Evolutionary conservation across 768 basidiomycete genomes (phyloP).

Genomic region (Symmetrospora coprosmae): DNA sequence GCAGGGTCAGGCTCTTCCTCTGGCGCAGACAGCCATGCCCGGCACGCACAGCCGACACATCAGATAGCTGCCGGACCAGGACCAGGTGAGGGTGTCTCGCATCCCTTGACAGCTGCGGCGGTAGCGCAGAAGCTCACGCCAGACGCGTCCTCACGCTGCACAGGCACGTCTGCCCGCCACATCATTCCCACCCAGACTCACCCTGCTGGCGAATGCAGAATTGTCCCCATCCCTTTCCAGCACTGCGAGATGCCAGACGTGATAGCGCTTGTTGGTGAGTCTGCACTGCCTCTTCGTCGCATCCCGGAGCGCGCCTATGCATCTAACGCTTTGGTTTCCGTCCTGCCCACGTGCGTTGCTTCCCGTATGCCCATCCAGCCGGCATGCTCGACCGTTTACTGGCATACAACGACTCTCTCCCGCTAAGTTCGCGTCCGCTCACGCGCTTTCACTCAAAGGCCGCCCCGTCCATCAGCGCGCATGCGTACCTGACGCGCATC

Average conservation of each 20-base stretch:
- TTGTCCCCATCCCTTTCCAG: slow-evolving; percentile 65
- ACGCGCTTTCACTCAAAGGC: slow-evolving; percentile 94
- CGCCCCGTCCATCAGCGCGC: slow-evolving; percentile 67
- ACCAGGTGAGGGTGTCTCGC: too few species aligned
- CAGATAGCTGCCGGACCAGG: too few species aligned
- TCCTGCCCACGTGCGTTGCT: slow-evolving; percentile 26
- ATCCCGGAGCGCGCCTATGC: background rate
- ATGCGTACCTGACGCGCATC: slow-evolving; percentile 88
- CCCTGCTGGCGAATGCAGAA: slow-evolving; percentile 28
- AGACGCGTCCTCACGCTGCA: too few species aligned
- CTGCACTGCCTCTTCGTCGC: background rate
- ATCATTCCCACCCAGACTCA: too few species aligned
- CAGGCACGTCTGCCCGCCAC: too few species aligned
- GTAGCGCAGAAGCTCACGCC: too few species aligned
- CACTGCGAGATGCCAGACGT: slow-evolving; percentile 67
- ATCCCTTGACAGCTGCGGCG: too few species aligned
- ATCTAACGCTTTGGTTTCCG: slow-evolving; percentile 20
- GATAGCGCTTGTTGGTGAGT: slow-evolving; percentile 71
- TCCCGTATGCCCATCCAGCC: too few species aligned
- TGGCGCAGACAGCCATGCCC: too few species aligned
- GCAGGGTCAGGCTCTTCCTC: too few species aligned
- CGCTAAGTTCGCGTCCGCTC: slow-evolving; percentile 71
- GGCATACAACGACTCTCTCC: slow-evolving; percentile 88
- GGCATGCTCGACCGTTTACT: slow-evolving; percentile 94
- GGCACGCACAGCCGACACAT: too few species aligned